These are phyloP conservation scores for Puya raimondii DNA, from an alignment of 176 grass and related monocot genomes.

Conservation along the genomic window DNA sequence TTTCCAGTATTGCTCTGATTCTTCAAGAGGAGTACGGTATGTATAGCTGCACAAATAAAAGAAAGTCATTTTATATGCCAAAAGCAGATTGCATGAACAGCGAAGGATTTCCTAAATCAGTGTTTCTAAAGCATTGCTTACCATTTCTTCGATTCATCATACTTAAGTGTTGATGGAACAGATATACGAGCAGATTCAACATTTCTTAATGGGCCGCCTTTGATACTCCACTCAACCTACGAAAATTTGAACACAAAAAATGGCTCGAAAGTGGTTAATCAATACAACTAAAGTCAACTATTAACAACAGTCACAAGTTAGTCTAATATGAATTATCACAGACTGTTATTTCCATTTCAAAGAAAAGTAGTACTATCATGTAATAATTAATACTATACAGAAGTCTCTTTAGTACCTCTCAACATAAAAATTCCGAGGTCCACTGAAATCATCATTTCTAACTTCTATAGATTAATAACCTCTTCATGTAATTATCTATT, in stretches of 20 bases:
- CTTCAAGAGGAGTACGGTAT: slow-evolving; percentile 71
- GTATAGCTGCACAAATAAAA: slow-evolving; percentile 57
- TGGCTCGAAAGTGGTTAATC: not conserved
- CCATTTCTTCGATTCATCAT: slow-evolving; percentile 81
- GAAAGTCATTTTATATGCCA: slow-evolving; percentile 8
- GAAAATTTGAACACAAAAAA: slow-evolving; percentile 16
- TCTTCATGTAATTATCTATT: no score
- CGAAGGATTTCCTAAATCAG: not conserved
- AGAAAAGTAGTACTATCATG: no score
- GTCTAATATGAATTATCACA: no score
- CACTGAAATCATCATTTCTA: no score
- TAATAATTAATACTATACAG: no score
- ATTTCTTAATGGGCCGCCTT: slow-evolving; percentile 69
- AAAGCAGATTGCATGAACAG: not conserved
- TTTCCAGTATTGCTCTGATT: slow-evolving; percentile 94
- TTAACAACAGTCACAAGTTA: no score
- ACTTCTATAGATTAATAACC: no score
- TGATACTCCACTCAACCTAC: slow-evolving; percentile 87
- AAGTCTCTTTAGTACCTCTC: no score
- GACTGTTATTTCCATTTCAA: no score
- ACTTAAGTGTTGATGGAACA: slow-evolving; percentile 76
- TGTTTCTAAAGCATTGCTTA: slow-evolving; percentile 24
- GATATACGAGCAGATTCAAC: slow-evolving; percentile 81
- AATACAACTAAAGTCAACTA: no score
- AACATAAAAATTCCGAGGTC: no score